phyloP scores from a whole-genome alignment of 2,329 filamentous ascomycete genomes.

The Aspergillus vadensis region DNA sequence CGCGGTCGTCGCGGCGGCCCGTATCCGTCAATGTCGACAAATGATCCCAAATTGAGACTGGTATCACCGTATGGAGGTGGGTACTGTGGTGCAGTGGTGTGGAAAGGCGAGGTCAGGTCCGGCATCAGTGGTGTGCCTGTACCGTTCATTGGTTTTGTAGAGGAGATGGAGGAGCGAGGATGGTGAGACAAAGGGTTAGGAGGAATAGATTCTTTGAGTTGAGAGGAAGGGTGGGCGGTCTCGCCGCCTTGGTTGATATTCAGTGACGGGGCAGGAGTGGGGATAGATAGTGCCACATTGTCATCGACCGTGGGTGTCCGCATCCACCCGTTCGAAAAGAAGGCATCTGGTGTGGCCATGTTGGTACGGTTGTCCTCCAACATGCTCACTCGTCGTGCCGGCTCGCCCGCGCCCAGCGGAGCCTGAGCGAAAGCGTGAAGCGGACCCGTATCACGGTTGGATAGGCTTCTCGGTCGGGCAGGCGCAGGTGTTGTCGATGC shows the following conservation, averaged over 20 bases:
- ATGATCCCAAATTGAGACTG: constrained; percentile 28
- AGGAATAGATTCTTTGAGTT: constrained; percentile 18
- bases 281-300: constrained; percentile 26
- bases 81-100: constrained; percentile 27
- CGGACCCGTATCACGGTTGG: background rate
- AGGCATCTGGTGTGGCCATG: constrained; percentile 22
- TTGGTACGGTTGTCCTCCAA: constrained; percentile 14
- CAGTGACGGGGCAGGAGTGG: constrained; percentile 32
- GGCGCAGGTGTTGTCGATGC: background rate
- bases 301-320: constrained; percentile 31
- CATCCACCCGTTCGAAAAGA: constrained; percentile 33
- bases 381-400: constrained; percentile 5
- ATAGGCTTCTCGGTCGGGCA: constrained; percentile 12
- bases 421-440: constrained; percentile 8
- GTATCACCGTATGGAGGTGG: constrained; percentile 30
- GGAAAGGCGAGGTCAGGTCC: constrained; percentile 28
- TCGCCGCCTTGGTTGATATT: constrained; percentile 26
- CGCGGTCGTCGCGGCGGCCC: constrained; percentile 30
- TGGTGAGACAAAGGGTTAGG: constrained; percentile 12
- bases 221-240: constrained; percentile 21
- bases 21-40: constrained; percentile 36
- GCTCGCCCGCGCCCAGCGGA: background rate
- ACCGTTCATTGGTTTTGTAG: constrained; percentile 23
- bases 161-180: constrained; percentile 22
- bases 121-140: constrained; percentile 23